Base-by-base conservation (phyloP, 768 basidiomycete genomes). In the Serendipita indica region DNA sequence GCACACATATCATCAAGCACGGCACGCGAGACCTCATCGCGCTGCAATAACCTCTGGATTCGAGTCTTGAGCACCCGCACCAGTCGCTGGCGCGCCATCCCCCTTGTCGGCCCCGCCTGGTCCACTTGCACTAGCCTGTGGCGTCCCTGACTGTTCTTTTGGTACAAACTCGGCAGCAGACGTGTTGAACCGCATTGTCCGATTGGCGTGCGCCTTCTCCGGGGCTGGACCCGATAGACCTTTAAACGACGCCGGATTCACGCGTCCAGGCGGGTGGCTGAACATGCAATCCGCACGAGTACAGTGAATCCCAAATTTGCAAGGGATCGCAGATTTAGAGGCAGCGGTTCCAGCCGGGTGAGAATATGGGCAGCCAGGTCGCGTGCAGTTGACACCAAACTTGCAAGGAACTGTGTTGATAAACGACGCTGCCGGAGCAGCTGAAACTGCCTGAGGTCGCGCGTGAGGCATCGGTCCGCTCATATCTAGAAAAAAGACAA, bases 211-310 rank as follows among this genome's bases (percentile, higher is more conserved):
- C 14, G 76, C 64, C 30, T 64, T 57, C 3, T 72, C 78, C 22
- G 79, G 76, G 70, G 85, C 83, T 18, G 80, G 77, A 18, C 84
- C 85, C 1, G 82, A 72, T 0, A 88, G 87, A 20, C 86, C 83
- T 66, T 90, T 86, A 77, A 91, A 91, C 12, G 81, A 73, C 2
- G 80, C 75, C 2, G 89, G 88, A 5, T 89, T 75, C 22, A 86
- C 84, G 12, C 89, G 84, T 7, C 85, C 86, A 59, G 87, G 81
- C 0, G 94, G 94, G 67, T 99, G 94, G 62, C 87, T 81, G 76
- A 85, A 99, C n/a, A 81, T 71, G 69, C 94, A 98, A 62, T 81
- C 77, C 33, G 82, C 81, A 58, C 89, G 81, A 6, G 90, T 96
- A 70, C 94, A 98, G 18, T 73, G 78, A 13, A 85, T 73, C 20